Base-by-base conservation (phyloP, 768 basidiomycete species). In the Botryobasidium botryosum region DNA sequence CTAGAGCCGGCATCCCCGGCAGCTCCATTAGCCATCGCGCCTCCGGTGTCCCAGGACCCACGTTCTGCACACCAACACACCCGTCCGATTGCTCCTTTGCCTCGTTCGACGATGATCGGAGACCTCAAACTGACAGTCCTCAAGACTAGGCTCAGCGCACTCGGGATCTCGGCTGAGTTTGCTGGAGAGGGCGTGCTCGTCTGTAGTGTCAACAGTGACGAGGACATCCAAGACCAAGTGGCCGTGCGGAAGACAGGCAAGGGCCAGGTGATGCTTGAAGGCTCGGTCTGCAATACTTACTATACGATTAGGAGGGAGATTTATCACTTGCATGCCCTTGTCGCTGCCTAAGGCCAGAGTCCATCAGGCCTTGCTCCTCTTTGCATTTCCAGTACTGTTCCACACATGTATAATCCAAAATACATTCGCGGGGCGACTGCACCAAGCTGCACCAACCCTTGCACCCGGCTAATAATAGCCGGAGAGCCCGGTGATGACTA, bases 151-250 rank as follows among this genome's bases (percentile, higher is more conserved):
- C 68, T 99, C 18, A 68, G 75, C 4, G 60, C 74, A 2, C 63
- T 86, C 2, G 78, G 79, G 7, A 76, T 97, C 37, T 79, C 83
- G 35, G 86, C 91, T 0, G 91, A 96, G 59, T 77, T 97, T 45
- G 79, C 90, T n/a, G 92, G 92, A 20, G 92, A 97, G 63, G 94
- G 94, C 64, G 82, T 92, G 6, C 68, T 99, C 24, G 72, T 99
- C 28, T 99, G 94, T 56, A 80, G 78, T 36, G 57, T 61, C 26
- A 56, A 73, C 25, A 69, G 72, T 48, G 76, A 80, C 43, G 71
- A 77, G 3, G 40, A 50, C 35, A 28, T 53, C 50, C 23, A 50
- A 39, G 42, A 57, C 51, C 17, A 52, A 36, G 90, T 96, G 4
- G 80, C 87, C 0, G 92, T 97, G 24, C 68, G 79, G 52, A 99